Conservation (phyloP, 2,329 filamentous ascomycete species). For the Camillea tinctor region DNA sequence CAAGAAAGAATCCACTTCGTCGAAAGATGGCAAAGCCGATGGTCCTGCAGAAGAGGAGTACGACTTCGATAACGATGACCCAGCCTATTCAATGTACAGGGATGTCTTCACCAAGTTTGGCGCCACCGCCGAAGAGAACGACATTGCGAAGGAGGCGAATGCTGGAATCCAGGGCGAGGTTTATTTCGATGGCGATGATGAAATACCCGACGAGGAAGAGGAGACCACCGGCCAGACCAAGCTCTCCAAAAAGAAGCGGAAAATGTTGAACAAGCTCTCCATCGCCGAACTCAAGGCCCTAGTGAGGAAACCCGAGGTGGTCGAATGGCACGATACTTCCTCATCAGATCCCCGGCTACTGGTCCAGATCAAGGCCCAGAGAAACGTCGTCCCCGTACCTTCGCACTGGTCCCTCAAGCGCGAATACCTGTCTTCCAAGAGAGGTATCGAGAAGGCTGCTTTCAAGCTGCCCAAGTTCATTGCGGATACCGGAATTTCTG, state of each 20-base stretch:
- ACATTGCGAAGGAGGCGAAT: slow-evolving; percentile 62
- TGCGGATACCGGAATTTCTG: slow-evolving; percentile 92
- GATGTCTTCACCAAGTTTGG: slow-evolving; percentile 80
- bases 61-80: slow-evolving; percentile 64
- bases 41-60: slow-evolving; percentile 47
- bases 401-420: slow-evolving; percentile 94
- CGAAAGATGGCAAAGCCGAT: slow-evolving; percentile 40
- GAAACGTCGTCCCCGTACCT: slow-evolving; percentile 94
- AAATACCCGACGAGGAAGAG: slow-evolving; percentile 83
- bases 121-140: slow-evolving; percentile 60
- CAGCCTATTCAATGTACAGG: slow-evolving; percentile 80
- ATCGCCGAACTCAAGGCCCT: slow-evolving; percentile 94
- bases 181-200: slow-evolving; percentile 79
- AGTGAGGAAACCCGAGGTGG: slow-evolving; percentile 86
- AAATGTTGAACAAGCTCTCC: slow-evolving; percentile 86
- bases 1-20: slow-evolving; percentile 39
- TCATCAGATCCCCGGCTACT: slow-evolving; percentile 85
- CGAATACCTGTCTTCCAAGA: slow-evolving; percentile 94
- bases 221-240: slow-evolving; percentile 63
- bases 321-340: slow-evolving; percentile 96
- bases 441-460: slow-evolving; percentile 91
- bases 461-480: slow-evolving; percentile 96
- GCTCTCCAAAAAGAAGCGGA: slow-evolving; percentile 92
- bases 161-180: slow-evolving; percentile 79
- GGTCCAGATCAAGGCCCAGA: slow-evolving; percentile 90